Evolutionary conservation across 148 eudicot species (phyloP), one percentile per base, ranked within the genome.

Genomic region (Persicaria maculosa): DNA sequence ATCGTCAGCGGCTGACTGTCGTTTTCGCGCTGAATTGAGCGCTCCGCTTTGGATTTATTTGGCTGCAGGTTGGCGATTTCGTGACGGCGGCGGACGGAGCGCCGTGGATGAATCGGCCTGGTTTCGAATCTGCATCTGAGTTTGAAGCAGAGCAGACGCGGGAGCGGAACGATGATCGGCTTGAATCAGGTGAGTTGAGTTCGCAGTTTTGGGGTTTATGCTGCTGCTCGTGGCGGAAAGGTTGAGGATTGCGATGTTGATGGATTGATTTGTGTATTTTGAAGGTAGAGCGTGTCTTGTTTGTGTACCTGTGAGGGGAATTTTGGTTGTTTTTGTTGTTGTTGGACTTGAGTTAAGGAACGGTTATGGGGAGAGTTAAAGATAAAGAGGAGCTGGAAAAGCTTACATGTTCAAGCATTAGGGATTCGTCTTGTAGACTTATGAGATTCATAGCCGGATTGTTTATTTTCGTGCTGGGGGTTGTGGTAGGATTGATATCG

Each of bases 401-500:
- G 72, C 50, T 75, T 1, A 44, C 53, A 0, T n/a, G 74, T 46
- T 65, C 72, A 36, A 54, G 43, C 19, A 62, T 81, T 4, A 89
- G 82, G 69, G 97, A 92, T 48, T 78, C 89, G n/a, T 86, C 90
- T 0, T 40, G 79, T 17, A 82, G 83, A 47, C 72, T 92, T 25
- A 74, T 85, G 75, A 85, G 82, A 69, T 46, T 88, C 19, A 19
- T 92, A 47, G 4, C 80, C 5, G 76, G 76, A 58, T 62, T 90
- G 79, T 82, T 92, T 19, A 71, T 90, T 5, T 90, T 90, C 74
- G 91, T 92, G 7, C 69, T 80, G 8, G 97, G 97, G 10, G 81
- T 92, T 64, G 88, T 90, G 7, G 77, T 92, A 25, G 95, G 97
- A 36, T 79, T 92, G 77, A 76, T 79, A 1, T 86, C 91, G 5